A percentile compares a stretch with the other conserved stretches of the same genome.
phyloP scores from a whole-genome alignment of 345 rosid species.

The Diplotaxis tenuifolia region DNA sequence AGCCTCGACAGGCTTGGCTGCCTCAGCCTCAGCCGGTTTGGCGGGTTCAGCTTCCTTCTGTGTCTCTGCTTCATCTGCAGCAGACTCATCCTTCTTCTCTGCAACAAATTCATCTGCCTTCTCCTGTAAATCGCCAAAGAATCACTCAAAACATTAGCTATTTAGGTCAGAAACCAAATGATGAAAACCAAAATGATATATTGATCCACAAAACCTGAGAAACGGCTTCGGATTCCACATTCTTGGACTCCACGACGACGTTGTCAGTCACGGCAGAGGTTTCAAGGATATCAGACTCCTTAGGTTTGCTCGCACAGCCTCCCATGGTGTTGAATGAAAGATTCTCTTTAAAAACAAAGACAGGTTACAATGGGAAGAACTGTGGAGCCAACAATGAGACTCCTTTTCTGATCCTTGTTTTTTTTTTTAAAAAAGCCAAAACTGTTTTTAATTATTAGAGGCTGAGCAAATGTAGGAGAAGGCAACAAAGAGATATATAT shows the following conservation, averaged over 20 bases:
- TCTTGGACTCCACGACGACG: slow-evolving; percentile 25
- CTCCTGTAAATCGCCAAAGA: slow-evolving; percentile 25
- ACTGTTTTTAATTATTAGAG: slow-evolving; percentile 21
- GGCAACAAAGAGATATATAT: slow-evolving; percentile 28
- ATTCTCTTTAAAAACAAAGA: slow-evolving; percentile 8
- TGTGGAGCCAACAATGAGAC: slow-evolving; percentile 37
- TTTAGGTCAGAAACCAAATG: neutral
- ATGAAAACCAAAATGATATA: neutral
- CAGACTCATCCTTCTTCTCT: slow-evolving; percentile 40
- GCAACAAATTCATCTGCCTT: slow-evolving; percentile 32
- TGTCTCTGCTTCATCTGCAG: slow-evolving; percentile 43
- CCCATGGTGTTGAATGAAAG: slow-evolving; percentile 29
- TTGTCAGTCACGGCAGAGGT: slow-evolving; percentile 22
- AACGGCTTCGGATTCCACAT: slow-evolving; percentile 26
- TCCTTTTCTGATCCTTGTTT: slow-evolving; percentile 25
- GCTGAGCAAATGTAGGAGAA: slow-evolving; percentile 32
- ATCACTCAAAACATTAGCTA: neutral
- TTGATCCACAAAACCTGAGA: slow-evolving; percentile 22
- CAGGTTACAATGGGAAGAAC: slow-evolving; percentile 31
- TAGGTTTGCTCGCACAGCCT: slow-evolving; percentile 45
- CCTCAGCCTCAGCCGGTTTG: slow-evolving; percentile 22
- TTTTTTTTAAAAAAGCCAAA: slow-evolving; percentile 16
- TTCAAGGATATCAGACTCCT: slow-evolving; percentile 37
- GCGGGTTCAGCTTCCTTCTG: slow-evolving; percentile 36
- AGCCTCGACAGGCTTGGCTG: neutral